Evolutionary conservation across 208 protist genomes (phyloP), one percentile per base, ranked within the genome.

Genomic region (Acanthamoeba royreba): DNA sequence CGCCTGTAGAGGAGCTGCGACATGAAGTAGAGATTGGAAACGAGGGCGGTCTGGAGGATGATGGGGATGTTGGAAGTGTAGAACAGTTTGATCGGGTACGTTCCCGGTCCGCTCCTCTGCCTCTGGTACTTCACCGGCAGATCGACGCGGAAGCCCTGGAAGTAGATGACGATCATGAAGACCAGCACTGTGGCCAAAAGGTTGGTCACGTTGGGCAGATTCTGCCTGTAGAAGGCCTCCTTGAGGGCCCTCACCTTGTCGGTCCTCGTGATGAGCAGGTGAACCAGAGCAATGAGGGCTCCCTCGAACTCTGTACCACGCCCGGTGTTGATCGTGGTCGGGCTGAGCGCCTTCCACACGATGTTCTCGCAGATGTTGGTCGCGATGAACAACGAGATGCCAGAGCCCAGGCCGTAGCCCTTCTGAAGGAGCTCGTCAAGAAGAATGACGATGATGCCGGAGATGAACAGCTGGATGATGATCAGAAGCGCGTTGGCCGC

Each of bases 21-120:
- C 95, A 99, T 97, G 96, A 99, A 99, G 97, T 99, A 99, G 53
- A 99, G 95, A 97, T 99, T 99, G 49, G 99, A 99, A 17, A 99
- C 98, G 33, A 99, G 97, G 91, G 99, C 99, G 13, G 98, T 99
- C 97, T 99, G 99, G 33, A 99, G 96, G 96, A 99, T 99, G 97
- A 99, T 99, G 58, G 99, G 99, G 97, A 99, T 99, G 97, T 99
- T 99, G 93, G 98, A 99, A 8, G 99, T 99, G 98, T 99, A 99
- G 97, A 99, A 99, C 81, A 99, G 98, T 96, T 99, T 99, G 95
- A 99, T 99, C 88, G 99, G 99, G 98, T 99, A 99, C 19, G 98
- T 97, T 42, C 94, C 94, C 47, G 69, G 63, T 72, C 45, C 95
- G 89, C 52, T 52, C 43, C 11, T 93, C 40, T 77, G 89, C 42